Conservation (phyloP, 148 eudicot species). For the Gaultheria prostrata region DNA sequence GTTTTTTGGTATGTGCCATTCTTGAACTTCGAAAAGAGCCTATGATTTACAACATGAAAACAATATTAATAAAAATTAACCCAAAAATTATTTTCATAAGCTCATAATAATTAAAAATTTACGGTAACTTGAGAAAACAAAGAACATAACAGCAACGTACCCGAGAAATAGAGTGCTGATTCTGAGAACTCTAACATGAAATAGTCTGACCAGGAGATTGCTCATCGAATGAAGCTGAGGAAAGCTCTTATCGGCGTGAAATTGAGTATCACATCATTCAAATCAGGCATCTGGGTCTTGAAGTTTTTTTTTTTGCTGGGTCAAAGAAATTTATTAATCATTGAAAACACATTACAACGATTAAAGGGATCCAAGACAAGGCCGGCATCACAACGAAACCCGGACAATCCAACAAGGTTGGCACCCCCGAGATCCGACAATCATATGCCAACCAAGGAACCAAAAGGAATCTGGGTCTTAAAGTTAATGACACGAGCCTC, state of each 20-base stretch:
- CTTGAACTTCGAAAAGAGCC: neutral
- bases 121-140: too few relatives aligned
- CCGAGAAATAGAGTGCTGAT: neutral
- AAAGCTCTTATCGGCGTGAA: neutral
- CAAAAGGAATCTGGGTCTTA: too few relatives aligned
- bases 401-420: too few relatives aligned
- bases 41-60: neutral
- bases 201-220: neutral
- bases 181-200: neutral
- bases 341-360: too few relatives aligned
- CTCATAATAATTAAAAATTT: too few relatives aligned
- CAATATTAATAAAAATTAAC: too few relatives aligned
- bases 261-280: neutral
- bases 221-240: neutral
- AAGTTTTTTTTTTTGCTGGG: too few relatives aligned
- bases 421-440: too few relatives aligned
- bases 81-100: neutral
- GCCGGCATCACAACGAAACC: too few relatives aligned
- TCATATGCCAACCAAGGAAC: too few relatives aligned
- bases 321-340: too few relatives aligned
- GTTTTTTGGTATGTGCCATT: neutral
- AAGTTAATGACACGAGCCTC: neutral
- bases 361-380: too few relatives aligned
- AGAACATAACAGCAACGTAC: neutral
- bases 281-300: neutral